These are phyloP conservation scores for Ormosia emarginata DNA, from an alignment of 306 rosid species.

Conservation along the genomic window DNA sequence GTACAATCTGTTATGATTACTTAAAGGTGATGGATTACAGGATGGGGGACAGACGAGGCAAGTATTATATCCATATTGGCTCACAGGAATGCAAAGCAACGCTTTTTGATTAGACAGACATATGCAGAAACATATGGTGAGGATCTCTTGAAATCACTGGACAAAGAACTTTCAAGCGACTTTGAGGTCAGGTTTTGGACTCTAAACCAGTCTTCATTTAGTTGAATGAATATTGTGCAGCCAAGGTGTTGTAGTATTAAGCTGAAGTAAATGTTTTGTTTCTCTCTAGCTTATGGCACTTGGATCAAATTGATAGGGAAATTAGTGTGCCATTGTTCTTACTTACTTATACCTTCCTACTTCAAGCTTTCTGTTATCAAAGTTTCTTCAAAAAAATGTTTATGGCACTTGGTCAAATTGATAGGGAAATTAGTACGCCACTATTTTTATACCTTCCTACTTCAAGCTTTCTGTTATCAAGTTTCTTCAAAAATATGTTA, in stretches of 20 bases:
- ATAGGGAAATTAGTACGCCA: too few species aligned
- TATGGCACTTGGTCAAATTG: neutral
- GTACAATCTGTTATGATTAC: neutral
- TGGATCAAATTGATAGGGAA: neutral
- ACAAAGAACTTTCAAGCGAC: constrained; percentile 55
- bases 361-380: neutral
- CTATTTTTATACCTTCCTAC: neutral
- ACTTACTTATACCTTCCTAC: neutral
- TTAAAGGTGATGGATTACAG: constrained; percentile 5
- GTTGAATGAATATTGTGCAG: neutral
- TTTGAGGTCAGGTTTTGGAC: constrained; percentile 46
- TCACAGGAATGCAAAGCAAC: constrained; percentile 54
- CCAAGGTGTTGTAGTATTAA: neutral
- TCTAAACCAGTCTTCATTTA: neutral
- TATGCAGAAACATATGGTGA: constrained; percentile 43
- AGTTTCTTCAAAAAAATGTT: too few species aligned
- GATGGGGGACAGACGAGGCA: constrained; percentile 63
- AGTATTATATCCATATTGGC: constrained; percentile 53
- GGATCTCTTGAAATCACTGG: constrained; percentile 51
- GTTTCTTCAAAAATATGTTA: neutral
- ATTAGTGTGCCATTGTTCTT: neutral
- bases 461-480: neutral
- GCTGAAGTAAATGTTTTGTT: neutral
- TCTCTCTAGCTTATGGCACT: neutral
- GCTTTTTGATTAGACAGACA: constrained; percentile 37